phyloP scores from a whole-genome alignment of 169 alveolate species.

The Cryptosporidium baileyi region DNA sequence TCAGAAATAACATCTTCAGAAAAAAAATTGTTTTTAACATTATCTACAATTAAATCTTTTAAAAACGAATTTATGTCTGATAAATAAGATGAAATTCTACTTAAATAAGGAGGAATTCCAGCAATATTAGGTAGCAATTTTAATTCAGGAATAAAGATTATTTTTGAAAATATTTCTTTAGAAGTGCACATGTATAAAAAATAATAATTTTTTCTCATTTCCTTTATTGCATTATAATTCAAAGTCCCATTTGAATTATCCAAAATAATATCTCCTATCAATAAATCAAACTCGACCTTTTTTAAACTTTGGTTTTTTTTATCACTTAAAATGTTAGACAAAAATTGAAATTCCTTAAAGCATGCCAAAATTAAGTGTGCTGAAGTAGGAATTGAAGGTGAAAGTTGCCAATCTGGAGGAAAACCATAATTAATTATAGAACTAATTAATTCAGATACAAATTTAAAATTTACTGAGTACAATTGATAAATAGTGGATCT shows the following conservation, averaged over 20 bases:
- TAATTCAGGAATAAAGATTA: constrained; percentile 5
- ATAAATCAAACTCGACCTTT: constrained; percentile 11
- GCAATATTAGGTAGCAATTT: constrained; percentile 19
- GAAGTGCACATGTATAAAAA: not conserved
- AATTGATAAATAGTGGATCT: constrained; percentile 35
- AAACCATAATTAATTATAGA: constrained; percentile 30
- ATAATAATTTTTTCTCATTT: not conserved
- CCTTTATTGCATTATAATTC: not conserved
- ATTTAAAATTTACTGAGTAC: not conserved
- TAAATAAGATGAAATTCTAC: constrained; percentile 19
- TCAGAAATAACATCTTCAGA: not conserved
- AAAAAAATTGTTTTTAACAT: no score
- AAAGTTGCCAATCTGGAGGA: constrained; percentile 67
- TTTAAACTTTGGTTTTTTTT: not conserved
- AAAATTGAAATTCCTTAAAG: not conserved
- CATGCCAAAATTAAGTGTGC: constrained; percentile 56
- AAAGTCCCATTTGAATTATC: not conserved
- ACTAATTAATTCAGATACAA: not conserved
- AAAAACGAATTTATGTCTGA: not conserved
- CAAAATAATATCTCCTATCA: not conserved
- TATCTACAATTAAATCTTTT: no score
- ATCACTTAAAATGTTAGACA: not conserved
- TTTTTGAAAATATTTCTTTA: not conserved
- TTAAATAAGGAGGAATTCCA: constrained; percentile 20
- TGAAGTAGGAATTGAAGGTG: constrained; percentile 35